phyloP scores from a whole-genome alignment of 2,329 filamentous ascomycete genomes.

The Harringtonia aguacate region DNA sequence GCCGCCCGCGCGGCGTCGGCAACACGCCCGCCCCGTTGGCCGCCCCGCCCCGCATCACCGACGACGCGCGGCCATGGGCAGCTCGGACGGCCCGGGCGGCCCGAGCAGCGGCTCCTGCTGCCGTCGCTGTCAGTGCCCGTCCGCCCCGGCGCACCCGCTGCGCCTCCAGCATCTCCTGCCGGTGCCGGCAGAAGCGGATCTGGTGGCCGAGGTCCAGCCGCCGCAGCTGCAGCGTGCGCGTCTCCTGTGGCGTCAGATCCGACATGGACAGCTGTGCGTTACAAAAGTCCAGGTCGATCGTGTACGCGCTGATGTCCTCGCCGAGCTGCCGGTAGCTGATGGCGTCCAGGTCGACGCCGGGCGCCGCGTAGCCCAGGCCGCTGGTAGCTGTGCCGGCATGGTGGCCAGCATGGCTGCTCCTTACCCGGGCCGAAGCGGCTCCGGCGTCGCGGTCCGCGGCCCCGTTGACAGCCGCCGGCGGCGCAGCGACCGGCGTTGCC shows the following conservation, averaged over 20 bases:
- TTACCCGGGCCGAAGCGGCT: neutral
- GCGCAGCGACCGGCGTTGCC: neutral
- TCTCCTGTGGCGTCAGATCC: constrained; percentile 28
- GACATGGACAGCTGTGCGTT: constrained; percentile 20
- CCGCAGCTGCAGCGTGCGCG: constrained; percentile 29
- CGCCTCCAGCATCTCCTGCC: constrained; percentile 23
- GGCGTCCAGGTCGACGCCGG: constrained; percentile 16
- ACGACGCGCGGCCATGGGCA: no score
- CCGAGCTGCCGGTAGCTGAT: constrained; percentile 24
- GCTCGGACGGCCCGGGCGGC: no score
- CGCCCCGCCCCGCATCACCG: no score
- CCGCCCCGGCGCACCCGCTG: constrained; percentile 6
- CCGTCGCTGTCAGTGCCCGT: constrained; percentile 8
- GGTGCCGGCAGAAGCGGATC: constrained; percentile 29
- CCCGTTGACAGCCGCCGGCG: neutral
- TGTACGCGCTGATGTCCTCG: constrained; percentile 31
- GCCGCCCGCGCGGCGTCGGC: neutral
- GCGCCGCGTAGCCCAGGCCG: constrained; percentile 6
- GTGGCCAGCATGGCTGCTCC: neutral
- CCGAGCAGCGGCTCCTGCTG: no score
- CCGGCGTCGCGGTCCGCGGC: no score
- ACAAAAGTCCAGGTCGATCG: constrained; percentile 31
- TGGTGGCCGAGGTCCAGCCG: constrained; percentile 31
- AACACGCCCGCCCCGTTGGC: no score
- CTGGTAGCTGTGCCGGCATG: neutral